Conservation (phyloP, 495 filamentous ascomycete species). For the Hypoxylon fragiforme region DNA sequence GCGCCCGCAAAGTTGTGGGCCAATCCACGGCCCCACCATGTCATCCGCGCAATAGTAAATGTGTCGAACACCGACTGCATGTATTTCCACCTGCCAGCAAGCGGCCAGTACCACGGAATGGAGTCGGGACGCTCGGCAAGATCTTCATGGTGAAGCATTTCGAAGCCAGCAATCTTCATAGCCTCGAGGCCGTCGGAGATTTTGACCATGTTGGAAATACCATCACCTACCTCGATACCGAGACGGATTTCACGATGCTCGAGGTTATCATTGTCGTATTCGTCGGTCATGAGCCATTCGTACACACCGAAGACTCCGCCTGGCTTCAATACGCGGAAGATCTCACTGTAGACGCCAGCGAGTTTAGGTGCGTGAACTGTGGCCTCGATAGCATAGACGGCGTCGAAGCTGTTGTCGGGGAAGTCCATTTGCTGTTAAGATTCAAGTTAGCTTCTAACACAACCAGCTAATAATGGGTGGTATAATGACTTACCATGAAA, state of each 20-base stretch:
- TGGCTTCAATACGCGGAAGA: slow-evolving; percentile 93
- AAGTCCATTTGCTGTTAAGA: slow-evolving; percentile 90
- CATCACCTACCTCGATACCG: slow-evolving; percentile 94
- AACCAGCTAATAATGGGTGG: not conserved
- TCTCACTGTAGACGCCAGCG: slow-evolving; percentile 93
- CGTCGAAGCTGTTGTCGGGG: slow-evolving; percentile 87
- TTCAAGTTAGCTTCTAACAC: slow-evolving; percentile 1
- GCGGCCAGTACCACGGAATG: slow-evolving; percentile 94
- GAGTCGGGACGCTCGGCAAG: slow-evolving; percentile 77
- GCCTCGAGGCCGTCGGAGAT: slow-evolving; percentile 81
- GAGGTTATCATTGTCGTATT: slow-evolving; percentile 86
- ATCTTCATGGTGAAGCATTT: slow-evolving; percentile 85
- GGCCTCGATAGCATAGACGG: slow-evolving; percentile 97
- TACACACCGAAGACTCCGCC: slow-evolving; percentile 97
- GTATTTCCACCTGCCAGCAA: slow-evolving; percentile 78
- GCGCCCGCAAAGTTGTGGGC: slow-evolving; percentile 80
- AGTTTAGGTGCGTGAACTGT: slow-evolving; percentile 94
- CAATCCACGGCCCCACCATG: slow-evolving; percentile 73
- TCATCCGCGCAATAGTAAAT: slow-evolving; percentile 87
- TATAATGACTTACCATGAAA: slow-evolving; percentile 72
- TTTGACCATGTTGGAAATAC: slow-evolving; percentile 98
- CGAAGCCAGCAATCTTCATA: slow-evolving; percentile 88
- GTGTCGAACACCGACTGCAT: slow-evolving; percentile 79
- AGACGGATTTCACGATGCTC: slow-evolving; percentile 89
- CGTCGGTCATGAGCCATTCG: slow-evolving; percentile 99